Conservation (phyloP, 176 grass and related monocot genomes). For the Eremochloa ophiuroides region DNA sequence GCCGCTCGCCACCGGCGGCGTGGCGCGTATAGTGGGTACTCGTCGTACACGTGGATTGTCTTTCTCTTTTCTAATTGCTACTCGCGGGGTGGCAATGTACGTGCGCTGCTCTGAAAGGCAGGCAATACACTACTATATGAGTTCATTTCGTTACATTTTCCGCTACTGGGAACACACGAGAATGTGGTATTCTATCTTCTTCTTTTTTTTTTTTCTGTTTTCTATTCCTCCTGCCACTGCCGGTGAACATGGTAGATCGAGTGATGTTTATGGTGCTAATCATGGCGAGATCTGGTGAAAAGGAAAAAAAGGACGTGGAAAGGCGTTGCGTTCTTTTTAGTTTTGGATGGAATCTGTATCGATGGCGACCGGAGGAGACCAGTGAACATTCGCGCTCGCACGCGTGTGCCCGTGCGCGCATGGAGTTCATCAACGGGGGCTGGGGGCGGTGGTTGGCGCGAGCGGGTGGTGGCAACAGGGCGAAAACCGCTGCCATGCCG, state of each 20-base stretch:
- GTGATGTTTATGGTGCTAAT: neutral
- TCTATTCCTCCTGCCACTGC: neutral
- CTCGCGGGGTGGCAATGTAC: neutral
- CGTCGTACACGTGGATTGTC: too few species aligned
- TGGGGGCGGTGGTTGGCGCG: neutral
- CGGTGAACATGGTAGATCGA: neutral
- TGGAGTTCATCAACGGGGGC: neutral
- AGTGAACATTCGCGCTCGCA: neutral
- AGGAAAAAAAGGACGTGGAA: neutral
- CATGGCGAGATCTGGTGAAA: neutral
- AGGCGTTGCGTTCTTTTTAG: neutral
- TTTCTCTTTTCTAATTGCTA: neutral
- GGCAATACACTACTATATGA: neutral
- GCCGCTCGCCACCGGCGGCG: slow-evolving; percentile 26
- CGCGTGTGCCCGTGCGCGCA: neutral
- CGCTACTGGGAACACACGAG: neutral
- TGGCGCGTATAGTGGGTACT: slow-evolving; percentile 27
- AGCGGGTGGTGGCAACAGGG: neutral
- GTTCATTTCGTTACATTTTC: neutral
- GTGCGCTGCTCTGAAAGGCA: neutral
- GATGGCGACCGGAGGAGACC: too few species aligned
- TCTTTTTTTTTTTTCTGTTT: neutral
- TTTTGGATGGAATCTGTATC: slow-evolving; percentile 3
- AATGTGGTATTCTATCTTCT: neutral
- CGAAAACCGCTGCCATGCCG: neutral